A percentile compares a stretch with the other conserved stretches of the same genome.
Conservation (phyloP, 768 basidiomycete genomes). For the Amanita subjunquillea region DNA sequence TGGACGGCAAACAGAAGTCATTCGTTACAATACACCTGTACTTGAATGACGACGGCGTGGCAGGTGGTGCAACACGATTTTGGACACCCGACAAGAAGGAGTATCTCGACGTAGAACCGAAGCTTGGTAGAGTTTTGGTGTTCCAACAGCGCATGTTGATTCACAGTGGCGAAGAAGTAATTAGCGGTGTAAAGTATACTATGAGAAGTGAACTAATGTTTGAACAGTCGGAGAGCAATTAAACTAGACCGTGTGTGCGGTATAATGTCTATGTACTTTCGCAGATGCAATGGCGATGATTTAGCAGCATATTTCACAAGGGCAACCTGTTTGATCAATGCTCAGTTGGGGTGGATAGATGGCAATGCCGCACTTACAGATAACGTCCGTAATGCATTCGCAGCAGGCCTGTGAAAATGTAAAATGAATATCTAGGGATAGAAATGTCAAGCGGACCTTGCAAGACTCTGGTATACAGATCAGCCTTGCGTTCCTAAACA, state of each 20-base stretch:
- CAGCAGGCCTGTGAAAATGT: neutral
- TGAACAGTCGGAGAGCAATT: conserved; percentile 9
- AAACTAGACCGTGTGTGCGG: neutral
- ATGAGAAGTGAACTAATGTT: conserved; percentile 30
- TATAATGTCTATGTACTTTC: neutral
- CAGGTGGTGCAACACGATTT: conserved; percentile 30
- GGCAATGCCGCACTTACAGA: neutral
- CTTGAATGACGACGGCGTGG: conserved; percentile 23
- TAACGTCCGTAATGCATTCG: neutral
- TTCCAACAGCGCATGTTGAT: conserved; percentile 31
- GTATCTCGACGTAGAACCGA: conserved; percentile 25
- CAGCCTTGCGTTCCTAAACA: neutral
- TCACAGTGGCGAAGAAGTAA: conserved; percentile 27
- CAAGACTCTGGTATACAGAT: conserved; percentile 2
- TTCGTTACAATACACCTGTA: conserved; percentile 35
- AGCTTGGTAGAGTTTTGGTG: conserved; percentile 26
- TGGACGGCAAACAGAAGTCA: conserved; percentile 20
- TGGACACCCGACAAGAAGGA: conserved; percentile 24
- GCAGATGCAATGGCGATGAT: neutral
- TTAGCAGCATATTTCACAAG: conserved; percentile 3
- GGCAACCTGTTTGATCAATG: neutral
- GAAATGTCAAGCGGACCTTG: neutral
- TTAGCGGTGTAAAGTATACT: conserved; percentile 22
- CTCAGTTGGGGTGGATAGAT: neutral
- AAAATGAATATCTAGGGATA: neutral